Conservation (phyloP, 2,329 filamentous ascomycete genomes). For the Fusarium neocosmosporiellum region DNA sequence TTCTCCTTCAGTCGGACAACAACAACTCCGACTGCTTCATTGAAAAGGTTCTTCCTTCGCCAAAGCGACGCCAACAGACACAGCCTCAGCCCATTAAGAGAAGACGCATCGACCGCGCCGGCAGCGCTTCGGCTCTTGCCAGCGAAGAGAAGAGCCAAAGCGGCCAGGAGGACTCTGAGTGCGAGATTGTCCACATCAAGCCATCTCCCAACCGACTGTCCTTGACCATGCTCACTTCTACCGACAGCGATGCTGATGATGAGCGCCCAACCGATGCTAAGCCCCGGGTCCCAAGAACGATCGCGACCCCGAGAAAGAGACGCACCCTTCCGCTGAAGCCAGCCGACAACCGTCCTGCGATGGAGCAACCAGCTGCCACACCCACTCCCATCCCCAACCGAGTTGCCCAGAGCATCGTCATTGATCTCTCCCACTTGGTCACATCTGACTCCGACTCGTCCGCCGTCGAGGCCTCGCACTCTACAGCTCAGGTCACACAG, state of each 20-base stretch:
- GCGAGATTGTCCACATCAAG: constrained; percentile 8
- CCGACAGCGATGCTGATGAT: constrained; percentile 7
- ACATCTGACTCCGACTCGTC: constrained; percentile 26
- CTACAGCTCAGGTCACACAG: neutral
- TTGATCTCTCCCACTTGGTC: constrained; percentile 22
- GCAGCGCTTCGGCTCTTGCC: neutral
- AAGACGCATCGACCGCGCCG: constrained; percentile 4
- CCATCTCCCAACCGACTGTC: constrained; percentile 7
- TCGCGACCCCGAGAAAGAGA: neutral
- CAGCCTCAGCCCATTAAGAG: constrained; percentile 22
- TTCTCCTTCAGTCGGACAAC: neutral
- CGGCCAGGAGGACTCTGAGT: constrained; percentile 5
- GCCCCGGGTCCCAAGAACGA: neutral
- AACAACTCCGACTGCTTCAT: constrained; percentile 33
- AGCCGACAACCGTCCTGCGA: neutral
- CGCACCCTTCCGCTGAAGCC: neutral
- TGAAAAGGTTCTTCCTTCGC: constrained; percentile 26
- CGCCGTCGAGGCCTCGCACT: constrained; percentile 1
- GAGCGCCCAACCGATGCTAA: neutral
- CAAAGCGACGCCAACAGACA: constrained; percentile 10
- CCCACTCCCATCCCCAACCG: neutral
- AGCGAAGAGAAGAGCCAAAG: neutral
- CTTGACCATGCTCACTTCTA: neutral
- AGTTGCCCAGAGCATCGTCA: neutral
- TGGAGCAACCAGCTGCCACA: neutral